Percentiles rank a stretch among this genome's conserved stretches.
Evolutionary conservation across 1,284 basidiomycete genomes (phyloP).

Genomic region (Ganoderma lucidum): DNA sequence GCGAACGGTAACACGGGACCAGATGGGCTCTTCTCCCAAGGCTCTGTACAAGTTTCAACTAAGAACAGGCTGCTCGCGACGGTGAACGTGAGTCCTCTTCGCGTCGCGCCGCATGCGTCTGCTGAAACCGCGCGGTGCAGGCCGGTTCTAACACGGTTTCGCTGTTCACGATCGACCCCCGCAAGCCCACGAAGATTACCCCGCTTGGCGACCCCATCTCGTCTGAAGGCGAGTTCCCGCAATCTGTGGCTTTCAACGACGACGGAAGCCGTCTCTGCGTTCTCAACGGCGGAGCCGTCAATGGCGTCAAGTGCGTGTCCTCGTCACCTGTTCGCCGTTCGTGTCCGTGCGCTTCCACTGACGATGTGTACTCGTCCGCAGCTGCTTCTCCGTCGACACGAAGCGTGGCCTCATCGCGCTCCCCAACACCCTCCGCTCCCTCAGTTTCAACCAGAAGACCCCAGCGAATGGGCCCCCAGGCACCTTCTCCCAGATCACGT

Average conservation of each 20-base stretch:
- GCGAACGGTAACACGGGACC: conserved; percentile 41
- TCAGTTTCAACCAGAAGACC: conserved; percentile 57
- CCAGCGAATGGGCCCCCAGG: conserved; percentile 47
- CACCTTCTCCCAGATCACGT: conserved; percentile 52
- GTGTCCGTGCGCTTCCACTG: not conserved
- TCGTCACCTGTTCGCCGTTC: not conserved
- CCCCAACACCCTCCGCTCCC: conserved; percentile 49
- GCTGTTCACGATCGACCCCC: conserved; percentile 53
- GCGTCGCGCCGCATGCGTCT: not conserved
- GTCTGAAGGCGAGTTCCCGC: conserved; percentile 57
- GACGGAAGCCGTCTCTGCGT: conserved; percentile 50
- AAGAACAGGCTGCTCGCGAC: conserved; percentile 50
- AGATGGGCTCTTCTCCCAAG: conserved; percentile 57
- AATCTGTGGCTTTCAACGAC: conserved; percentile 54
- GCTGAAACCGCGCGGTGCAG: conserved; percentile 33
- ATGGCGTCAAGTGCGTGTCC: conserved; percentile 52
- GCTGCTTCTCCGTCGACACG: conserved; percentile 54
- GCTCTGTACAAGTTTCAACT: conserved; percentile 50
- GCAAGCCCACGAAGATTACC: conserved; percentile 48
- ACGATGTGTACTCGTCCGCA: conserved; percentile 29
- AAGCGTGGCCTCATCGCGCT: conserved; percentile 48
- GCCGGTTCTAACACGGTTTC: conserved; percentile 57
- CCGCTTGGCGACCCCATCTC: conserved; percentile 52
- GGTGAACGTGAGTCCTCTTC: conserved; percentile 47
- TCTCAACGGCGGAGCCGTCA: conserved; percentile 55